A percentile compares a stretch with the other conserved stretches of the same genome.
Evolutionary conservation across 495 filamentous ascomycete species (phyloP).

Genomic region (Aspergillus steynii): DNA sequence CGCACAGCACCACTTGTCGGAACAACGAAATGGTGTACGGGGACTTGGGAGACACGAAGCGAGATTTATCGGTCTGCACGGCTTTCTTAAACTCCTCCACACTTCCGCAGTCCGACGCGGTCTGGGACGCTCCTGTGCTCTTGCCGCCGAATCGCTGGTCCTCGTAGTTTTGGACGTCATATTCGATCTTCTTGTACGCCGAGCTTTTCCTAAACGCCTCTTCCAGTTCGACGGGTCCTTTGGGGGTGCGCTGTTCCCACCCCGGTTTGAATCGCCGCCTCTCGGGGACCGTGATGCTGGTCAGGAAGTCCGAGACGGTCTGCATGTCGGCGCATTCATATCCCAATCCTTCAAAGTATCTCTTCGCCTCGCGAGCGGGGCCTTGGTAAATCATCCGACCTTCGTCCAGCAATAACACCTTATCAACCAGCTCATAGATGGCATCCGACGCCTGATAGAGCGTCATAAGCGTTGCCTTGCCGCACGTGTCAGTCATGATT

Average conservation of each 20-base stretch:
- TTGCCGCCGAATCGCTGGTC: conserved; percentile 29
- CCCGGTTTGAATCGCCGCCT: conserved; percentile 65
- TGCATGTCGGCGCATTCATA: conserved; percentile 74
- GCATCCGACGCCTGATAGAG: conserved; percentile 81
- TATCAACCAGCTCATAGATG: conserved; percentile 84
- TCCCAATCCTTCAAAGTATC: conserved; percentile 80
- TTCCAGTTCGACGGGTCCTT: conserved; percentile 68
- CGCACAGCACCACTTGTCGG: conserved; percentile 62
- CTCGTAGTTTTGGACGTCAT: conserved; percentile 53
- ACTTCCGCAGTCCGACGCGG: conserved; percentile 46
- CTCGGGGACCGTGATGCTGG: conserved; percentile 69
- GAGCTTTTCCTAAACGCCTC: conserved; percentile 52
- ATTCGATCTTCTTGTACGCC: conserved; percentile 46
- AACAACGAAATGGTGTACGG: conserved; percentile 62
- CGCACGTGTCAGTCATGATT: conserved; percentile 76
- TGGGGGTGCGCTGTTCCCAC: conserved; percentile 65
- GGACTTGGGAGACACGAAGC: conserved; percentile 41
- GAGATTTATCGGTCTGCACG: conserved; percentile 37
- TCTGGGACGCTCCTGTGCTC: conserved; percentile 30
- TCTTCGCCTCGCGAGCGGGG: conserved; percentile 62
- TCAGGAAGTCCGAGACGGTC: conserved; percentile 83
- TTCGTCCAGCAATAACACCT: conserved; percentile 77
- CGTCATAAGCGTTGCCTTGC: conserved; percentile 76
- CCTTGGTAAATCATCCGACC: conserved; percentile 82
- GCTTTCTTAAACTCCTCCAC: conserved; percentile 46